Base-by-base conservation (phyloP, 2,329 filamentous ascomycete species). In the Sporothrix euskadiensis region DNA sequence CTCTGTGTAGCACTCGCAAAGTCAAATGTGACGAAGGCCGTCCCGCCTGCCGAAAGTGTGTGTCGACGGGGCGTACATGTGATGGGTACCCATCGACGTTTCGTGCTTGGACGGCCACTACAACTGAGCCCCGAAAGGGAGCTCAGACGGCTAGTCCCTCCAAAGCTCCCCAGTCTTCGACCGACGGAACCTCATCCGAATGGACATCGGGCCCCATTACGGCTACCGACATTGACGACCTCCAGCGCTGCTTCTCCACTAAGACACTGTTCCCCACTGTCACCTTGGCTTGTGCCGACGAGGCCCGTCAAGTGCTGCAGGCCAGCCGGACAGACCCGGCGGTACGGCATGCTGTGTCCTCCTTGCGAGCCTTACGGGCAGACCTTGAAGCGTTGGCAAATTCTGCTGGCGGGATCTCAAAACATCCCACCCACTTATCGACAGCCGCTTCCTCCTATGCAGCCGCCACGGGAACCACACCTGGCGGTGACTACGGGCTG, bases 281-380 rank as follows among this genome's bases (percentile, higher is more conserved):
- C 4, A 52, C 65, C 4, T 16, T 69, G 14, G 44, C 19, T 26
- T 69, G 65, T 22, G 65, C 30, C 26, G 65, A 69, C 26, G 65
- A 69, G 65, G 65, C 65, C 7, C 44, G 65, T 4, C 65, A 69
- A 26, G 30, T 69, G 22, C 44, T 69, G 6, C 65, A 69, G 65
- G 65, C 65, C 12, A 69, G 65, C 65, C 14, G 32, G 65, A 69
- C 65, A 6, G 65, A 69, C 26, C 41, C 65, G 26, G 41, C 65
- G 2, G 44, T 69, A 14, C 65, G 65, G 41, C 65, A 69, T 16
- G 65, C 65, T 4, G 65, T 69, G 26, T 32, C 44, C 26, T 69
- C 65, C 6, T 26, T 69, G 30, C 65, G 65, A 4, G 65, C 65
- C 0, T 22, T 69, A 26, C 44, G 65, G 7, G 65, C 41, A 4